phyloP scores from a whole-genome alignment of 441 rosid genomes.

The Erodium texanum region DNA sequence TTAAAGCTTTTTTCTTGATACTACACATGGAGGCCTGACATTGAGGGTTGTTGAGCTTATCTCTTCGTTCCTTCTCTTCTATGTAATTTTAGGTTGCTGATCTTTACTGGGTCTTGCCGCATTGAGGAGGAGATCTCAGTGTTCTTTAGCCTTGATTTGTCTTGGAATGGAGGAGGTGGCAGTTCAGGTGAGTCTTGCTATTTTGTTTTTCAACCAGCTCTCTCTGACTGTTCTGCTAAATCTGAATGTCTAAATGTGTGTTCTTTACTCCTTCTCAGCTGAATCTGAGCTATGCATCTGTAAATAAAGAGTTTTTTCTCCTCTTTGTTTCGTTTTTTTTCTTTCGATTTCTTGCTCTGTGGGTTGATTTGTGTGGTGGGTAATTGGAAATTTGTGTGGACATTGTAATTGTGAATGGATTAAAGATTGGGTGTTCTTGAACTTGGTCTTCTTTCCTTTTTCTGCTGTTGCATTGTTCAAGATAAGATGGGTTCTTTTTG shows the following conservation, averaged over 20 bases:
- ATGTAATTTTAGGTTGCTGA: not conserved
- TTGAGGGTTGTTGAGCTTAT: not conserved
- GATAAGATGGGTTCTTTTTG: not conserved
- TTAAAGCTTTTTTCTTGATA: too few relatives aligned
- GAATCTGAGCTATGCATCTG: not conserved
- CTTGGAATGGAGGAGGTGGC: not conserved
- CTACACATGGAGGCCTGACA: not conserved
- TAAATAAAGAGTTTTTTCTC: not conserved
- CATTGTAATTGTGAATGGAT: not conserved
- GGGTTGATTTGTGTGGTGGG: not conserved
- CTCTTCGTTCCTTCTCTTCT: not conserved
- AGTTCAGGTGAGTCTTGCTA: not conserved
- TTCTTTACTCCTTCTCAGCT: not conserved
- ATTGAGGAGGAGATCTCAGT: not conserved
- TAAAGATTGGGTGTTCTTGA: not conserved
- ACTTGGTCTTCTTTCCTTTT: not conserved
- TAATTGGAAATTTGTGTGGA: not conserved
- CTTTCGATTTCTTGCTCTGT: not conserved
- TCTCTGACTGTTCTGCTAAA: not conserved
- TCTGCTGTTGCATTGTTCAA: conserved; percentile 1
- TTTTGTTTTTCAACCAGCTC: too few relatives aligned
- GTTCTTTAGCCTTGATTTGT: not conserved
- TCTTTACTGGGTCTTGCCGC: not conserved
- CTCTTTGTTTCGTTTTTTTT: not conserved
- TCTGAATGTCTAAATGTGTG: not conserved